Base-by-base conservation (phyloP, 306 rosid species). In the Cucumis hystrix region DNA sequence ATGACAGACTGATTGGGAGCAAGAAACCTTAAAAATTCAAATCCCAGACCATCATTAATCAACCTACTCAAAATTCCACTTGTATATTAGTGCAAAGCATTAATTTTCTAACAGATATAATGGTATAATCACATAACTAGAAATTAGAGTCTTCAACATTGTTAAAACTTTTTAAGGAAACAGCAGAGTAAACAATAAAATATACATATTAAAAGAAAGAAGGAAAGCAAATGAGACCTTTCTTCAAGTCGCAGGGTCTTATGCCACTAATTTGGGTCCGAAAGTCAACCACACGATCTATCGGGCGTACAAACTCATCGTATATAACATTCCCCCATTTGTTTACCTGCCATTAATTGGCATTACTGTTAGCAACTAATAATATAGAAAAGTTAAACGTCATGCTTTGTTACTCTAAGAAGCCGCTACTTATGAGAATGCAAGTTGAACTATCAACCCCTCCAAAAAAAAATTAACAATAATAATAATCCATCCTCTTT, bases 211-310 rank as follows among this genome's bases (percentile, higher is more conserved):
- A 62, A 78, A 77, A 7, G 45, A 33, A 33, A 55, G 49, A 72
- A 73, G 35, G 77, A 73, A 85, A 79, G 74, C 65, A 23, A 79
- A 75, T 20, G 25, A 61, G 78, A 94, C 98, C 98, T 92, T 89
- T 94, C 83, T 71, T 88, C 79, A 92, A 80, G 86, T 95, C 90
- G 17, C 84, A 86, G 54, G 97, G 95, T 78, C 97, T 86, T 82
- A 95, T 90, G 86, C 99, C 97, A 81, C 99, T 95, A 76, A 95
- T 87, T 70, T 86, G 83, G 25, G 97, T 92, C 40, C 97, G 97
- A 66, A 89, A 92, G 85, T 95, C 99, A 83, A 90, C 89, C 74
- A 95, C 89, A 7, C 83, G 87, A 76, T 95, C 99, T 39, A 90
- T 37, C 17, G 97, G 99, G 45, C 95, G 87, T 37, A 90, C 99